Base-by-base conservation (phyloP, 2,329 filamentous ascomycete species). In the Sclerotinia sclerotiorum region DNA sequence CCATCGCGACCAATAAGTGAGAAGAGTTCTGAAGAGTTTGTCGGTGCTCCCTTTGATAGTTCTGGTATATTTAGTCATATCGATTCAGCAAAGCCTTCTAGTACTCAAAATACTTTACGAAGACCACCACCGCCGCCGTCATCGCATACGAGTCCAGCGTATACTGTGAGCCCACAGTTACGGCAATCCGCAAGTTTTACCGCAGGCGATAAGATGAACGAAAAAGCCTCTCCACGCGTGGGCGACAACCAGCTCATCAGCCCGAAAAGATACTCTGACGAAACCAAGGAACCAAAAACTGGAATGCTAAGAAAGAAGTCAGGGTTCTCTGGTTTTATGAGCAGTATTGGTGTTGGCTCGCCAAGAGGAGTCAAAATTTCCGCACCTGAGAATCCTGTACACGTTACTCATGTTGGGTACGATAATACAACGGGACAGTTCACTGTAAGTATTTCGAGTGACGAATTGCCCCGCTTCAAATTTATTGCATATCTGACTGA, bases 391-490 rank as follows among this genome's bases (percentile, higher is more conserved):
- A 98, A 99, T 76, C 95, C 95, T 61, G 93, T 98, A 70, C 95
- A 98, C 81, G 92, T 99, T 75, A 98, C 94, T 68, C 95, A 99
- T 80, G 95, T 99, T 73, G 94, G 94, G 74, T 97, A 97, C 79
- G 94, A 99, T 80, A 97, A 95, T 81, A 87, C 92, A 76, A 98
- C 95, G 4, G 95, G 95, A 73, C 92, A 97, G 81, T 99, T 97
- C 79, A 98, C 94, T 69, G 93, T 97, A 69, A 72, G 77, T 77
- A 48, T 56, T 48, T 35, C 17, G 8, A 29, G 13, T 49, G 42
- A 46, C n/a, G 24, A 27, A 67, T 67, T 46, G 21, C 19, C 49
- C 24, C 35, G n/a, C 27, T 24, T 19, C 46, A 54, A n/a, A 27
- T 52, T 39, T 21, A 35, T 62, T 62, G 35, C 27, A 24, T 65